Percentiles rank a stretch among this genome's conserved stretches.
phyloP scores from a whole-genome alignment of 73 alveolate species.

The Paramecium bursaria region DNA sequence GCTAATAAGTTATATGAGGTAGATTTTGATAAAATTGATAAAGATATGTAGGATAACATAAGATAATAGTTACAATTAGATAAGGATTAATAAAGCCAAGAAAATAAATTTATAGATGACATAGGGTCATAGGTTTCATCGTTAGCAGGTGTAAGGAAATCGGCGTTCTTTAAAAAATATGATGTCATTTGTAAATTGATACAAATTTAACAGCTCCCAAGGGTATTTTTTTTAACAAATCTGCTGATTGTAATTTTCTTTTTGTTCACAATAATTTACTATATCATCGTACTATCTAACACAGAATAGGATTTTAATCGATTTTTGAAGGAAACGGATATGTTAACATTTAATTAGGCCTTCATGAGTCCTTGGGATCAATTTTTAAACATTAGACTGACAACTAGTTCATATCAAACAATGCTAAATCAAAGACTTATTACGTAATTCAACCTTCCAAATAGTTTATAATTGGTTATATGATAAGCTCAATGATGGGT shows the following conservation, averaged over 20 bases:
- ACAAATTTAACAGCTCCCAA: too few species aligned
- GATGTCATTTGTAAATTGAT: conserved; percentile 8
- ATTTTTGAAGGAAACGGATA: conserved; percentile 41
- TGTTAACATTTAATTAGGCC: conserved; percentile 15
- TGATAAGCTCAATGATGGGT: conserved; percentile 27
- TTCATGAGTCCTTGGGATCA: conserved; percentile 53
- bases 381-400: conserved; percentile 20
- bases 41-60: conserved; percentile 49
- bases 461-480: too few species aligned
- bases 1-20: conserved; percentile 51
- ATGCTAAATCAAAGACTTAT: too few species aligned
- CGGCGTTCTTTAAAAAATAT: conserved; percentile 35
- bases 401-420: background rate
- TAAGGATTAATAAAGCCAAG: conserved; percentile 7
- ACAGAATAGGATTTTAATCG: conserved; percentile 19
- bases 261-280: background rate
- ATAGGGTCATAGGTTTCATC: conserved; percentile 30
- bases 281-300: background rate
- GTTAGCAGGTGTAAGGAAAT: conserved; percentile 6
- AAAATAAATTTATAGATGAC: background rate
- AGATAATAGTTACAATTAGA: conserved; percentile 22
- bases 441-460: too few species aligned
- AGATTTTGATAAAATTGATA: conserved; percentile 53
- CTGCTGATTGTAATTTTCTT: too few species aligned
- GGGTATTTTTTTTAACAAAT: too few species aligned